Conservation (phyloP, 495 filamentous ascomycete genomes). For the Lindgomyces ingoldianus region DNA sequence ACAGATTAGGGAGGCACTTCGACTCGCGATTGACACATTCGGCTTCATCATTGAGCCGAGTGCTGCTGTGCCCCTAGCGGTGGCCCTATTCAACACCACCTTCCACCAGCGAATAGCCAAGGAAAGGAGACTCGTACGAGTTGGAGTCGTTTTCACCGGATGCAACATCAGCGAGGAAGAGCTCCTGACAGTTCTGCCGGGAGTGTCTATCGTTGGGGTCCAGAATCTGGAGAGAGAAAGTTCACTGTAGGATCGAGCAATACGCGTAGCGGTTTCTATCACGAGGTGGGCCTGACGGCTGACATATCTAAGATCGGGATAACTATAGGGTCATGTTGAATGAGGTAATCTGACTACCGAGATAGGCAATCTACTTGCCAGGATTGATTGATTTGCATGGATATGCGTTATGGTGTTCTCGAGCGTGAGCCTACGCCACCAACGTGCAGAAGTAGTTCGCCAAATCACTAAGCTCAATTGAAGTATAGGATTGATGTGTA, state of each 20-base stretch:
- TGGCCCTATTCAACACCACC: constrained; percentile 2
- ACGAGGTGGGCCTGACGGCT: not conserved
- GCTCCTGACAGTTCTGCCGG: not conserved
- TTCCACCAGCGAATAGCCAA: constrained; percentile 1
- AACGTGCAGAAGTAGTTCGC: not conserved
- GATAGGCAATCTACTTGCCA: not conserved
- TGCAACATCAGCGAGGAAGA: constrained; percentile 3
- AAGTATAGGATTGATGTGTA: not conserved
- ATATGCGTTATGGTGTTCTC: too few species aligned
- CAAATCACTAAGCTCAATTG: not conserved
- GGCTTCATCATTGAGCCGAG: constrained; percentile 19
- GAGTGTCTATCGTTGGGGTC: not conserved
- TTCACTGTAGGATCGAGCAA: too few species aligned
- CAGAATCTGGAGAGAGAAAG: not conserved
- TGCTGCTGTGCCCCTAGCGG: constrained; percentile 14
- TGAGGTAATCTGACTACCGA: not conserved
- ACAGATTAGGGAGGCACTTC: constrained; percentile 1
- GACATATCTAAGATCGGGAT: not conserved
- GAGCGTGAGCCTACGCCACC: not conserved
- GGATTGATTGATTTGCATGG: not conserved
- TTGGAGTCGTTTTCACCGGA: constrained; percentile 12
- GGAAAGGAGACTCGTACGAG: not conserved
- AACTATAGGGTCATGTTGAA: not conserved
- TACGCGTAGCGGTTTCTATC: too few species aligned
- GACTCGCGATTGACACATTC: not conserved